phyloP scores from a whole-genome alignment of 202 grass and related monocot genomes.

The Setaria italica region DNA sequence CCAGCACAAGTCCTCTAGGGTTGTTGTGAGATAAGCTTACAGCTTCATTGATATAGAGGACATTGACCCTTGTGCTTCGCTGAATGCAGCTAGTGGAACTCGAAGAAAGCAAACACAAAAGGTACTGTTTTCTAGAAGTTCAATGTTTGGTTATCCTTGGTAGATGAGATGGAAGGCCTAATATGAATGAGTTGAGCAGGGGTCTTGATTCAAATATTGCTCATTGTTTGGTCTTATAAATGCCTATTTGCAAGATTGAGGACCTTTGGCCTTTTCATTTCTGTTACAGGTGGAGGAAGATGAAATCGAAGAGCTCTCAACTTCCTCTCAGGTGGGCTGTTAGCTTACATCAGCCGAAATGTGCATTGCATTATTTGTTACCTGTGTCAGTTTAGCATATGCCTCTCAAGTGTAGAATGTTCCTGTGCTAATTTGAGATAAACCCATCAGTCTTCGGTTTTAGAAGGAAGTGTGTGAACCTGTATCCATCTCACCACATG shows the following conservation, averaged over 20 bases:
- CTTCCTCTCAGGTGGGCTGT: slow-evolving; percentile 55
- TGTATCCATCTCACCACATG: background rate
- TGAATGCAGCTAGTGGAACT: slow-evolving; percentile 58
- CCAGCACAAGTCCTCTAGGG: background rate
- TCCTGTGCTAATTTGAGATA: slow-evolving; percentile 2
- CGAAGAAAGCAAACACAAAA: slow-evolving; percentile 53
- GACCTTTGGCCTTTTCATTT: slow-evolving; percentile 9
- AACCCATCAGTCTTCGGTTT: background rate
- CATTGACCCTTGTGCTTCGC: slow-evolving; percentile 13
- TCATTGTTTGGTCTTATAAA: background rate
- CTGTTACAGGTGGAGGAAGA: slow-evolving; percentile 56
- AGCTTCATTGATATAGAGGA: slow-evolving; percentile 3
- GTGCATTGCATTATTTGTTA: background rate
- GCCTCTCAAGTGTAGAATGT: background rate
- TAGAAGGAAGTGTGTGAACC: background rate
- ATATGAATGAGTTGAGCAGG: slow-evolving; percentile 1
- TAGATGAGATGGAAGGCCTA: slow-evolving; percentile 8
- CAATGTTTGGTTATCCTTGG: slow-evolving; percentile 9
- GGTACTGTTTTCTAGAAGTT: slow-evolving; percentile 43
- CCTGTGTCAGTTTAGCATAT: slow-evolving; percentile 19
- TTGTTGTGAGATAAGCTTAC: slow-evolving; percentile 14
- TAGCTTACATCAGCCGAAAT: background rate
- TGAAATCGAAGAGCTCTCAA: slow-evolving; percentile 68
- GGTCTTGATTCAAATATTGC: slow-evolving; percentile 14
- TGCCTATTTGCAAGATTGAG: slow-evolving; percentile 21